Evolutionary conservation across 139 green algal genomes (phyloP).

Genomic region (Chlamydomonas sp.): DNA sequence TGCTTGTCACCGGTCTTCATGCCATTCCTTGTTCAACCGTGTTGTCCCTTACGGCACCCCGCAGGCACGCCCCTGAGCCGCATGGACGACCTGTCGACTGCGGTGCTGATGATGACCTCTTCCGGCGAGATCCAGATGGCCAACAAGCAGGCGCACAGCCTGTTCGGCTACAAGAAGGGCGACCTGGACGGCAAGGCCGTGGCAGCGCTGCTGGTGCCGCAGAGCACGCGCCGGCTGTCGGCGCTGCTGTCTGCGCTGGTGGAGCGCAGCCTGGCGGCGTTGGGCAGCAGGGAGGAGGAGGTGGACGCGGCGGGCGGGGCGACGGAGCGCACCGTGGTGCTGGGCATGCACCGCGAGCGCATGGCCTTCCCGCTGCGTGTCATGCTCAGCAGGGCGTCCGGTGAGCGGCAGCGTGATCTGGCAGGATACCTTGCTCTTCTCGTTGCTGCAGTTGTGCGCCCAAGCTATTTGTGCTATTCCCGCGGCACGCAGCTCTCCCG

Average conservation of each 20-base stretch:
- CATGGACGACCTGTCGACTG: conserved; percentile 26
- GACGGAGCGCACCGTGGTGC: background rate
- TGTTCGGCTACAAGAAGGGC: conserved; percentile 32
- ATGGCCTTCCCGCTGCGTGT: conserved; percentile 25
- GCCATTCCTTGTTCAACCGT: no score
- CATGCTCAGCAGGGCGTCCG: background rate
- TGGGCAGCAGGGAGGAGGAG: background rate
- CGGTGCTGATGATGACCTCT: background rate
- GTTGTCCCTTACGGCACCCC: no score
- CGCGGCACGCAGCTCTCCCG: background rate
- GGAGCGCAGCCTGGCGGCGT: conserved; percentile 5
- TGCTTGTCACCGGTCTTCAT: no score
- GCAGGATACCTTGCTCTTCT: no score
- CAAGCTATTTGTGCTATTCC: no score
- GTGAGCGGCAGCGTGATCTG: background rate
- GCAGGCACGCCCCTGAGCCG: conserved; percentile 20
- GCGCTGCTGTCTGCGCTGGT: conserved; percentile 4
- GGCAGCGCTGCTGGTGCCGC: conserved; percentile 6
- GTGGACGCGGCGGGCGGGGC: background rate
- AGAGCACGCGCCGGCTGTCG: background rate
- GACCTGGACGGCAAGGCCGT: conserved; percentile 32
- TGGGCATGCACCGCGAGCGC: conserved; percentile 14
- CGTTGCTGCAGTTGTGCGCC: no score
- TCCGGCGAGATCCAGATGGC: conserved; percentile 24
- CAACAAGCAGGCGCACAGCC: conserved; percentile 10